These are phyloP conservation scores for Scenedesmus sp. DNA, from an alignment of 163 green algal genomes.

Conservation along the genomic window DNA sequence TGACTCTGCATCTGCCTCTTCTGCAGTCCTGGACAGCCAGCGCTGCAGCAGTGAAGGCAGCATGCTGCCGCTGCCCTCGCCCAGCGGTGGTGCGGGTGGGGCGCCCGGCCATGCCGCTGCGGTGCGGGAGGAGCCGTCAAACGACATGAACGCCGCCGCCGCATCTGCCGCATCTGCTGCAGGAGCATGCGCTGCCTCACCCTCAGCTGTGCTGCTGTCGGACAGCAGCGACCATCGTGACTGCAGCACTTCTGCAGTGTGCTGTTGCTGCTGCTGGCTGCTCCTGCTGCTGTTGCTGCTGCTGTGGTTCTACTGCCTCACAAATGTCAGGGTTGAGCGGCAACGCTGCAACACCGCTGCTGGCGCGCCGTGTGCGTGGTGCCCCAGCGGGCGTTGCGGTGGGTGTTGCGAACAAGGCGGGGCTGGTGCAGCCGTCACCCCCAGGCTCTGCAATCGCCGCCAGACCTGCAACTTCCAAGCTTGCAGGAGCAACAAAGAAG, in stretches of 20 bases:
- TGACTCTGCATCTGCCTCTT: not conserved
- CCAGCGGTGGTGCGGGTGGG: not conserved
- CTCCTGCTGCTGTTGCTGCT: not conserved
- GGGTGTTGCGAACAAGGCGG: not conserved
- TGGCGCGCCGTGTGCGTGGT: not conserved
- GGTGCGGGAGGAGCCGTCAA: not conserved
- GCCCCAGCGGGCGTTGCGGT: not conserved
- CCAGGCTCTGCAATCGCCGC: not conserved
- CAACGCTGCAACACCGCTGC: not conserved
- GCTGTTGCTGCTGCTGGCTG: not conserved
- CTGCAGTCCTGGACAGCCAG: constrained; percentile 19
- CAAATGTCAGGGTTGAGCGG: not conserved
- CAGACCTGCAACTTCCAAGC: not conserved
- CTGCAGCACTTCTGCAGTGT: not conserved
- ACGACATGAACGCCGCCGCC: not conserved
- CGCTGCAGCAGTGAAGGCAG: constrained; percentile 13
- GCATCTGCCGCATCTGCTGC: not conserved
- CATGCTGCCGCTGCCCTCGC: not conserved
- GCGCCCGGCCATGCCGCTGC: not conserved
- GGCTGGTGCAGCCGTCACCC: not conserved
- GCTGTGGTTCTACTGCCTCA: not conserved
- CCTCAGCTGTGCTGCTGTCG: not conserved
- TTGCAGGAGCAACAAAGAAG: not conserved
- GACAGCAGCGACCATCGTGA: not conserved
- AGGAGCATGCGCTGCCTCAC: not conserved